Conservation (phyloP, 2,329 filamentous ascomycete genomes). For the Capronia coronata region DNA sequence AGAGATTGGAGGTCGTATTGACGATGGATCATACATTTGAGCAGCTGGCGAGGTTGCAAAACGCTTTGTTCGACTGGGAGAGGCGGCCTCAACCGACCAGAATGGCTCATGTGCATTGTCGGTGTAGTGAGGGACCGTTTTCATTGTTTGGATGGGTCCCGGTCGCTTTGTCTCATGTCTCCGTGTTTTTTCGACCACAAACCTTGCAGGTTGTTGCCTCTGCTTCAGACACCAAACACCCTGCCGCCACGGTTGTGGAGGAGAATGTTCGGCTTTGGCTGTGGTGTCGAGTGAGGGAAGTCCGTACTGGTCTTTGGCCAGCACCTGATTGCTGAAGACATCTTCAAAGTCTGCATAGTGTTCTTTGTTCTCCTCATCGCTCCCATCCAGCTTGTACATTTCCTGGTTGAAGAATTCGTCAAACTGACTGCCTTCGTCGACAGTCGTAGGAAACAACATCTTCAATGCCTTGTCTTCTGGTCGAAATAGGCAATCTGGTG, state of each 20-base stretch:
- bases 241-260: constrained; percentile 49
- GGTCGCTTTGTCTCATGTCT: constrained; percentile 20
- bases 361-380: constrained; percentile 42
- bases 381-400: constrained; percentile 44
- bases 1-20: constrained; percentile 9
- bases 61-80: constrained; percentile 23
- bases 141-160: constrained; percentile 33
- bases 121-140: constrained; percentile 29
- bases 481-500: constrained; percentile 36
- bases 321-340: constrained; percentile 46
- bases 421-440: constrained; percentile 57
- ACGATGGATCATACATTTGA: constrained; percentile 4
- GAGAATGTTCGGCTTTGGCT: constrained; percentile 36
- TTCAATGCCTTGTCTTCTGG: constrained; percentile 48
- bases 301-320: constrained; percentile 48
- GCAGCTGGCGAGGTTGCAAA: constrained; percentile 32
- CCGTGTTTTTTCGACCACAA: constrained; percentile 33
- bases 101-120: constrained; percentile 23
- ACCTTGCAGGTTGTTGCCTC: constrained; percentile 39
- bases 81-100: constrained; percentile 11
- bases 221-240: constrained; percentile 48
- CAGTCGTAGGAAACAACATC: constrained; percentile 43
- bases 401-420: constrained; percentile 58
- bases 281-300: constrained; percentile 46
- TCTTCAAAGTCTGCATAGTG: constrained; percentile 46